Base-by-base conservation (phyloP, 176 grass and related monocot genomes). In the Cenchrus fungigraminus region DNA sequence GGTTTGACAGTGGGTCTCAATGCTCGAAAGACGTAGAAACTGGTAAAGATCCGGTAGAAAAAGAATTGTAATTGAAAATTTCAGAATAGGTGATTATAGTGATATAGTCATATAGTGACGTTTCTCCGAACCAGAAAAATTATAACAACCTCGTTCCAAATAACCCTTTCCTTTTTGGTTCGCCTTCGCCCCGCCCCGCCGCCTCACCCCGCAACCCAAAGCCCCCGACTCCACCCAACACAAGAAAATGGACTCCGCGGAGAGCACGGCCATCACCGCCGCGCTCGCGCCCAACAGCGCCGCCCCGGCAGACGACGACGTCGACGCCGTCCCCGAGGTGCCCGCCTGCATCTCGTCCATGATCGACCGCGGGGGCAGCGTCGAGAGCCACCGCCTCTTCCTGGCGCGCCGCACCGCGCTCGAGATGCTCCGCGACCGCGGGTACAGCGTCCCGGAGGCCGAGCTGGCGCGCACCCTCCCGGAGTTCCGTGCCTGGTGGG, bases 371-470 rank as follows among this genome's bases (percentile, higher is more conserved):
- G 74, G 51, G 17, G 95, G 86, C 49, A 82, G 79, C 76, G 74
- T 89, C 58, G 96, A 98, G 80, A 92, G 86, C 75, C 74, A 85
- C 65, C 97, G 93, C 32, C 88, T 94, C 65, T 98, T 95, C 90
- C 89, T 95, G 67, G 96, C 91, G 73, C 91, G 89, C 25, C 96
- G 93, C 19, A 98, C 96, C 66, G 84, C 82, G 63, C 80, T 95
- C 62, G 93, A 98, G 89, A 98, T 98, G 93, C 87, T 98, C 44
- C 91, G 89, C 15, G 93, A 98, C 83, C 96, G 96, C 28, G 89
- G 91, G 53, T 91, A 92, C 83, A 31, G 14, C 54, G 86, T 98
- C 19, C 69, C 74, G 50, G 87, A 91, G 68, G 65, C 37, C 14
- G 88, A 91, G 45, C 66, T 95, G 74, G 66, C 86, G 25, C 81